phyloP scores from a whole-genome alignment of 1,284 basidiomycete species.

The Puccinia horiana region DNA sequence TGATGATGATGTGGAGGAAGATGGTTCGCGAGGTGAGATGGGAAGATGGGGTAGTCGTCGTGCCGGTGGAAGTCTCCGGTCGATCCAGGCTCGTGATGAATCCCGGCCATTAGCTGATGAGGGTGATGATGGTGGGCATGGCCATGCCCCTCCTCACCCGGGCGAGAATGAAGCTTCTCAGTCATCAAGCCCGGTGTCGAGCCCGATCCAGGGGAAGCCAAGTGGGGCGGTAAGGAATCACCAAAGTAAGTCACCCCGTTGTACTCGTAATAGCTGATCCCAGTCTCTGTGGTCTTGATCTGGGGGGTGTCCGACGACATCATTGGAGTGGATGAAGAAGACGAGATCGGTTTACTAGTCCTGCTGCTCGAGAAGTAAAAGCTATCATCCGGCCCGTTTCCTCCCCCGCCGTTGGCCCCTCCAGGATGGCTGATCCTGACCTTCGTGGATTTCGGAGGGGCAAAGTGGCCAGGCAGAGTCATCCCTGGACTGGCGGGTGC shows the following conservation, averaged over 20 bases:
- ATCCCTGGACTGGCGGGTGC: neutral
- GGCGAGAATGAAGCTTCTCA: neutral
- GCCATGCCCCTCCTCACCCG: neutral
- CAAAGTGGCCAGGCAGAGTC: slow-evolving; percentile 7
- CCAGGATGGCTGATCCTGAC: slow-evolving; percentile 24
- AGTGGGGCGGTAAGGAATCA: neutral
- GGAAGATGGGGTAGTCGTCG: neutral
- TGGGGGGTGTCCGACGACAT: neutral
- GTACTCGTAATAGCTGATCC: slow-evolving; percentile 37
- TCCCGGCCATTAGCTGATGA: neutral
- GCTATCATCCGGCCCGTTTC: neutral
- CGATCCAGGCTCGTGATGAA: neutral
- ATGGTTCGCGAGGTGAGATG: neutral
- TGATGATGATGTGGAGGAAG: neutral
- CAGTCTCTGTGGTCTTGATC: slow-evolving; percentile 14
- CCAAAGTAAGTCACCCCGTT: slow-evolving; percentile 40
- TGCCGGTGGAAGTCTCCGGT: neutral
- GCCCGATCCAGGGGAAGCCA: neutral
- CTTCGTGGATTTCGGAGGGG: slow-evolving; percentile 32
- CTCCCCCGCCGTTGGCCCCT: neutral
- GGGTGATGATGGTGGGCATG: neutral
- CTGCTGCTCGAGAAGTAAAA: neutral
- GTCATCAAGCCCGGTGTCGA: neutral
- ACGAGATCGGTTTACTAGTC: neutral
- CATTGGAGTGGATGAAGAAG: neutral